A percentile compares a stretch with the other conserved stretches of the same genome.
These are phyloP conservation scores for Diaporthe sp. DNA, from an alignment of 2,329 filamentous ascomycete genomes.

Conservation along the genomic window DNA sequence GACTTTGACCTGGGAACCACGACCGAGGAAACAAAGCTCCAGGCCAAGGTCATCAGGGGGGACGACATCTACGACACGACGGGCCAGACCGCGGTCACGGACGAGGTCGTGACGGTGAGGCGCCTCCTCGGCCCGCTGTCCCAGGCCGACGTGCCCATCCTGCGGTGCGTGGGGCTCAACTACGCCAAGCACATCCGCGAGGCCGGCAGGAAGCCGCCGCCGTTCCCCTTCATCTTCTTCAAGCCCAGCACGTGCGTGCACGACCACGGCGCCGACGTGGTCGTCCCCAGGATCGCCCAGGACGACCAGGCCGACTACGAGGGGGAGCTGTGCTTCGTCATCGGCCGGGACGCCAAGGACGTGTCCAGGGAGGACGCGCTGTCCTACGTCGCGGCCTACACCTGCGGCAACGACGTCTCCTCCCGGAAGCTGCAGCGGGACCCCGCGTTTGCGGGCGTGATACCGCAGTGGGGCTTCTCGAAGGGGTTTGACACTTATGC, in stretches of 20 bases:
- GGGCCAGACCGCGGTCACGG: conserved; percentile 63
- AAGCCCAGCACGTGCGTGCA: conserved; percentile 59
- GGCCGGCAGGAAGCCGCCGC: conserved; percentile 63
- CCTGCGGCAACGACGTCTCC: conserved; percentile 68
- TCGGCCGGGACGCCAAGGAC: conserved; percentile 58
- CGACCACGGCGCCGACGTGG: conserved; percentile 54
- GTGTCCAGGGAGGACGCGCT: conserved; percentile 59
- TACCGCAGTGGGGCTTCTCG: conserved; percentile 70
- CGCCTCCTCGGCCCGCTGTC: conserved; percentile 66
- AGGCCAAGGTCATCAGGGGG: conserved; percentile 67
- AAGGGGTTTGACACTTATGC: conserved; percentile 71
- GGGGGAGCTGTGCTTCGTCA: conserved; percentile 62
- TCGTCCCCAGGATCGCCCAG: conserved; percentile 64
- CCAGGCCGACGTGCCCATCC: conserved; percentile 65
- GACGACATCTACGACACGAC: conserved; percentile 63
- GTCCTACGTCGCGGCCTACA: conserved; percentile 67
- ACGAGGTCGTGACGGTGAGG: conserved; percentile 68
- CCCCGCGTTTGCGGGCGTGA: conserved; percentile 60
- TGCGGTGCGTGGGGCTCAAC: conserved; percentile 72
- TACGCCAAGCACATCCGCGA: conserved; percentile 71
- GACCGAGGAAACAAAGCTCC: conserved; percentile 61
- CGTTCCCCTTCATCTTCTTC: conserved; percentile 65
- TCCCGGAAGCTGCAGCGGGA: conserved; percentile 67
- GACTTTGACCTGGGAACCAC: conserved; percentile 65
- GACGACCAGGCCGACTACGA: conserved; percentile 64